These are phyloP conservation scores for Sugiyamaella chiloensis DNA, from an alignment of 805 yeast species.

Conservation along the genomic window DNA sequence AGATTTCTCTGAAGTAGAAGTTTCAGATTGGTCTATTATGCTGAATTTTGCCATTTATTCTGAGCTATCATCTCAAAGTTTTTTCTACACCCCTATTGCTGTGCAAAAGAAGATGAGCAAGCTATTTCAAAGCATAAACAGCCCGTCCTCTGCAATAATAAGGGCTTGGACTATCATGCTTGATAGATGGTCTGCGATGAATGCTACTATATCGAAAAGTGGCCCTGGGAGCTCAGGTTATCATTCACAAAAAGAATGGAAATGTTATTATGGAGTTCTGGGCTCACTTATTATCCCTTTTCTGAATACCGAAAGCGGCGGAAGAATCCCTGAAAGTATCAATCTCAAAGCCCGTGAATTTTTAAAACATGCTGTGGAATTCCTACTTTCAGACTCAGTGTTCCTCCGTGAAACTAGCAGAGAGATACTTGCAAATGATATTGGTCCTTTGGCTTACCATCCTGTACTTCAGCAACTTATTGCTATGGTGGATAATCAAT, in stretches of 20 bases:
- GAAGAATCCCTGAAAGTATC: slow-evolving; percentile 37
- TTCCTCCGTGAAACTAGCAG: slow-evolving; percentile 64
- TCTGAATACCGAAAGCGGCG: slow-evolving; percentile 17
- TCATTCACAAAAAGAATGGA: slow-evolving; percentile 39
- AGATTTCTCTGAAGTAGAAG: slow-evolving; percentile 18
- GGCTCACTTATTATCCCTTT: slow-evolving; percentile 50
- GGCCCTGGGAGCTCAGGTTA: slow-evolving; percentile 19
- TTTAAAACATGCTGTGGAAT: slow-evolving; percentile 33
- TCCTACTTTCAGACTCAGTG: slow-evolving; percentile 40
- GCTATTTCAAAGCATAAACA: slow-evolving; percentile 29
- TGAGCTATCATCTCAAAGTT: slow-evolving; percentile 50
- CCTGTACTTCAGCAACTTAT: slow-evolving; percentile 46
- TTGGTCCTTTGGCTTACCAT: slow-evolving; percentile 56
- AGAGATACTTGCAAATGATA: slow-evolving; percentile 64
- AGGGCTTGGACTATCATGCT: slow-evolving; percentile 47
- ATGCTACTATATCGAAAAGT: slow-evolving; percentile 21
- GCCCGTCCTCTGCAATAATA: slow-evolving; percentile 37
- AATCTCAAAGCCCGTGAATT: slow-evolving; percentile 48
- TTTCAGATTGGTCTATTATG: slow-evolving; percentile 24
- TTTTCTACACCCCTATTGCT: slow-evolving; percentile 63
- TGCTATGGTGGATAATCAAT: slow-evolving; percentile 18
- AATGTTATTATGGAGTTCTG: slow-evolving; percentile 69
- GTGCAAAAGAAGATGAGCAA: slow-evolving; percentile 63
- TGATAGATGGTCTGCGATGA: slow-evolving; percentile 43
- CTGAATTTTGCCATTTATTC: slow-evolving; percentile 40